Conservation (phyloP, 2,329 filamentous ascomycete species). For the Stemphylium lycopersici region DNA sequence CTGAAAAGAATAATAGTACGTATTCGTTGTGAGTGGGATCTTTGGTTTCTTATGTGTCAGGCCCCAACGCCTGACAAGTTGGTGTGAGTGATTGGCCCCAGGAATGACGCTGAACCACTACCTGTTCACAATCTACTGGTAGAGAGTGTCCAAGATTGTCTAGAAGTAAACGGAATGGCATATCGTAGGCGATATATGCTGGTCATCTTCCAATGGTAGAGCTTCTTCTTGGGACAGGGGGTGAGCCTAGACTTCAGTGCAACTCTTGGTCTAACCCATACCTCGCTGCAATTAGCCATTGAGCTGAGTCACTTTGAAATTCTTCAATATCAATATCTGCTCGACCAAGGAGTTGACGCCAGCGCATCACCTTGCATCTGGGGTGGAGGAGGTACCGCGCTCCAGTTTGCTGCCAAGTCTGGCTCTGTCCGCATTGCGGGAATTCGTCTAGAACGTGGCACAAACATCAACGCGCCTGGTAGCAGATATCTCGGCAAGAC, state of each 20-base stretch:
- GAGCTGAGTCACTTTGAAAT: constrained; percentile 14
- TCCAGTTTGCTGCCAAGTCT: constrained; percentile 18
- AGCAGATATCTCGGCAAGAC: constrained; percentile 8
- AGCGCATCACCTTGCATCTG: constrained; percentile 3
- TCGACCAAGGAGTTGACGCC: not conserved
- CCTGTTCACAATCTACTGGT: too few species aligned
- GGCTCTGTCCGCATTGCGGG: constrained; percentile 13
- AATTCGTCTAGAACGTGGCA: not conserved
- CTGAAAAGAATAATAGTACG: too few species aligned
- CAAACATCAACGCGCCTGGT: not conserved
- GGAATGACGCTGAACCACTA: too few species aligned
- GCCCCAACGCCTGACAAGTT: too few species aligned
- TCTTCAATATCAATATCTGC: constrained; percentile 7
- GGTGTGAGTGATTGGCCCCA: too few species aligned
- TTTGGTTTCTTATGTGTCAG: too few species aligned
- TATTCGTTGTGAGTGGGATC: too few species aligned
- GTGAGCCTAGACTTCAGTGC: not conserved
- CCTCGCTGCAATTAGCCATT: constrained; percentile 15
- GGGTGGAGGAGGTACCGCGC: constrained; percentile 14
- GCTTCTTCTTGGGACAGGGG: not conserved
- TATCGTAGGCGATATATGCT: not conserved
- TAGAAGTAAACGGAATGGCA: not conserved
- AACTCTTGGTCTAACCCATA: constrained; percentile 8
- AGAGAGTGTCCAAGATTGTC: too few species aligned
- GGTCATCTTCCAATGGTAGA: not conserved